A percentile compares a stretch with the other conserved stretches of the same genome.
phyloP scores from a whole-genome alignment of 768 basidiomycete species.

The Podaxis sp. region DNA sequence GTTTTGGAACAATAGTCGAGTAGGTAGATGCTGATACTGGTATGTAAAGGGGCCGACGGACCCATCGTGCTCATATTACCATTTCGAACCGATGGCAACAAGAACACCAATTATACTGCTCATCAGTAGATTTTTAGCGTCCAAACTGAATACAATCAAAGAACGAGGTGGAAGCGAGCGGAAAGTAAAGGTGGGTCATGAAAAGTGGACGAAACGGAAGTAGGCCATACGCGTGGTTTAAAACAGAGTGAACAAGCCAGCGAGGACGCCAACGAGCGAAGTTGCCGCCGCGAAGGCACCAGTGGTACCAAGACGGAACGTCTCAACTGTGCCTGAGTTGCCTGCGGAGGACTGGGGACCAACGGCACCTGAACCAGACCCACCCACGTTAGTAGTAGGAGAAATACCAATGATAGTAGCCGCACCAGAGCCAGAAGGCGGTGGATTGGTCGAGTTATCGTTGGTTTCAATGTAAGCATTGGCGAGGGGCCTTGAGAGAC shows the following conservation, averaged over 20 bases:
- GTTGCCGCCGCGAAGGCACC: background rate
- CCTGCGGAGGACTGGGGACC: background rate
- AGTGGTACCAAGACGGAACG: background rate
- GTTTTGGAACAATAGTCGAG: background rate
- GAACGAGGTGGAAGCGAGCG: background rate
- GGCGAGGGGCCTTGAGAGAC: constrained; percentile 52
- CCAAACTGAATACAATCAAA: constrained; percentile 3
- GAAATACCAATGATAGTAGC: background rate
- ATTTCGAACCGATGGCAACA: background rate
- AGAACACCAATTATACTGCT: constrained; percentile 3
- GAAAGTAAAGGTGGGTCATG: background rate
- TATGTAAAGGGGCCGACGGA: background rate
- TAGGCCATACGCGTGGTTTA: background rate
- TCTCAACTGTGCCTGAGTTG: background rate
- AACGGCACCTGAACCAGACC: background rate
- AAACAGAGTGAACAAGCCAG: background rate
- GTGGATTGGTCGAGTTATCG: constrained; percentile 63
- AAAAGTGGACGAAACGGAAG: background rate
- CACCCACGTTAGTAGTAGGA: constrained; percentile 4
- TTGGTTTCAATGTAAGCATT: constrained; percentile 86
- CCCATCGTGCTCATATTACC: background rate
- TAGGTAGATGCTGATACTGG: background rate
- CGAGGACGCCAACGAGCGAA: background rate
- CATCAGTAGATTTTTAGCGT: constrained; percentile 2
- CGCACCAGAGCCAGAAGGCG: constrained; percentile 23